These are phyloP conservation scores for Phoma sp. DNA, from an alignment of 2,329 filamentous ascomycete genomes.

Conservation along the genomic window DNA sequence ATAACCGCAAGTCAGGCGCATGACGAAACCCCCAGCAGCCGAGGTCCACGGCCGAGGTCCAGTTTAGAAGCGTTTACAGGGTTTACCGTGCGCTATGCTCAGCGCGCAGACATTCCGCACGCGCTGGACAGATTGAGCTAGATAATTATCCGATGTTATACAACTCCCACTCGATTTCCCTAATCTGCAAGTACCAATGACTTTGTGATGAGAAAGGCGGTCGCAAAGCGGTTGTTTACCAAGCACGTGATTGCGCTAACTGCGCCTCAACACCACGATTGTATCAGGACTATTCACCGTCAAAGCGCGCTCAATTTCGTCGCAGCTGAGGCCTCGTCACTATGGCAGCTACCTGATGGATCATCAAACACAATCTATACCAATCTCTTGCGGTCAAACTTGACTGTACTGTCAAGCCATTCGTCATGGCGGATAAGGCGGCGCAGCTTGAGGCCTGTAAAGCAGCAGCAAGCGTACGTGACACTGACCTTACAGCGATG, in stretches of 20 bases:
- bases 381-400: not conserved
- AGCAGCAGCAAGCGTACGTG: slow-evolving; percentile 44
- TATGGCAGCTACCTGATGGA: slow-evolving; percentile 13
- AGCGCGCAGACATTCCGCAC: not conserved
- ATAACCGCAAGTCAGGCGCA: slow-evolving; percentile 28
- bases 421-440: slow-evolving; percentile 36
- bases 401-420: not conserved
- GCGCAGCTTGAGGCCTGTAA: slow-evolving; percentile 37
- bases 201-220: not conserved
- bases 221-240: slow-evolving; percentile 4
- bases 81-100: slow-evolving; percentile 8
- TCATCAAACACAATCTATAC: not conserved
- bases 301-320: slow-evolving; percentile 5
- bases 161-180: not conserved
- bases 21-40: slow-evolving; percentile 38
- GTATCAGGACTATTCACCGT: slow-evolving; percentile 17
- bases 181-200: not conserved
- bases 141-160: not conserved
- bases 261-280: slow-evolving; percentile 29
- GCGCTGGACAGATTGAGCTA: not conserved
- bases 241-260: slow-evolving; percentile 28
- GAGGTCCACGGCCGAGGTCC: slow-evolving; percentile 46
- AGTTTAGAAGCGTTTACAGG: slow-evolving; percentile 8
- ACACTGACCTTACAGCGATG: slow-evolving; percentile 22
- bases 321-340: slow-evolving; percentile 6